These are phyloP conservation scores for Piromyces sp. DNA, from an alignment of 192 early-diverging fungal species.

Conservation along the genomic window DNA sequence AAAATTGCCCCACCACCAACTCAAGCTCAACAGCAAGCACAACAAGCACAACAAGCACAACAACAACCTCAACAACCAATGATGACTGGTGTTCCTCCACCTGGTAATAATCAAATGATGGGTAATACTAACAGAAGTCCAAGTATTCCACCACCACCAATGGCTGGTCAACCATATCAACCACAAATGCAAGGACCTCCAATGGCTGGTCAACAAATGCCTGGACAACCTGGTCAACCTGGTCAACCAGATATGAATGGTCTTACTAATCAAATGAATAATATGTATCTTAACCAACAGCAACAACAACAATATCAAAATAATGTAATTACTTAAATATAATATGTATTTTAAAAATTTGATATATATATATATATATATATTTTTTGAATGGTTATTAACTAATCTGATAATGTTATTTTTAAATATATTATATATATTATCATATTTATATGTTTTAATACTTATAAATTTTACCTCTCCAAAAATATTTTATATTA, in stretches of 20 bases:
- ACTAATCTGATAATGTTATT: no score
- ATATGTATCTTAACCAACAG: not conserved
- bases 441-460: no score
- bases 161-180: slow-evolving; percentile 1
- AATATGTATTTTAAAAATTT: no score
- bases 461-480: no score
- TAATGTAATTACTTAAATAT: no score
- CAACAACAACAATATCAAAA: not conserved
- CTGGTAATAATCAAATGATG: not conserved
- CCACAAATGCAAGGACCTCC: slow-evolving; percentile 1
- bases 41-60: slow-evolving; percentile 1
- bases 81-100: not conserved
- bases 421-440: no score
- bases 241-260: not conserved
- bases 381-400: no score
- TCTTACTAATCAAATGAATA: not conserved
- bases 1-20: slow-evolving; percentile 3
- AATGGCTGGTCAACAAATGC: not conserved
- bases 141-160: not conserved
- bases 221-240: not conserved
- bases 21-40: slow-evolving; percentile 7
- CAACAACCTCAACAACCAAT: not conserved
- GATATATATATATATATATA: no score
- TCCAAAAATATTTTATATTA: not conserved
- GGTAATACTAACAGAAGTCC: not conserved